phyloP scores from a whole-genome alignment of 306 rosid species.

The Pueraria montana region DNA sequence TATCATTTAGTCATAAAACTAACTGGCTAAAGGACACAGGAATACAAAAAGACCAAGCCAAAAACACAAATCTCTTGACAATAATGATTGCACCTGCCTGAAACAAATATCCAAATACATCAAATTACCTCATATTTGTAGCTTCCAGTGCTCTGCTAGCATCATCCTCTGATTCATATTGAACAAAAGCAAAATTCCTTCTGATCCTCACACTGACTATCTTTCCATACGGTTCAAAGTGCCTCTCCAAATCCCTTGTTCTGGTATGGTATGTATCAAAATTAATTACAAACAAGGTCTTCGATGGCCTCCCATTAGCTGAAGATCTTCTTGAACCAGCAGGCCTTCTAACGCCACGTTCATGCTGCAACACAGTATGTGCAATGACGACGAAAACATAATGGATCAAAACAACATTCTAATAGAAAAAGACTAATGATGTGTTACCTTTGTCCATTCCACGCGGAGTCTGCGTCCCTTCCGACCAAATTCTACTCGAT shows the following conservation, averaged over 20 bases:
- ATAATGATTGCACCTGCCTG: background rate
- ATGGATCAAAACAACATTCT: conserved; percentile 7
- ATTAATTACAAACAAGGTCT: conserved; percentile 93
- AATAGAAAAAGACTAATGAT: background rate
- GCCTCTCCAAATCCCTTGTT: conserved; percentile 97
- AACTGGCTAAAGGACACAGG: conserved; percentile 3
- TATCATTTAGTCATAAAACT: background rate
- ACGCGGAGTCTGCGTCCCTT: conserved; percentile 97
- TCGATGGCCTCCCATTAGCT: conserved; percentile 78
- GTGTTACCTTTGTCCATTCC: conserved; percentile 93
- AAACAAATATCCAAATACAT: conserved; percentile 29
- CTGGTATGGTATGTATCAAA: conserved; percentile 92
- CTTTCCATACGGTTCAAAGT: conserved; percentile 96
- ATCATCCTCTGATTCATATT: conserved; percentile 94
- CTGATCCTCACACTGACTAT: conserved; percentile 90
- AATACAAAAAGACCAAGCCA: conserved; percentile 25
- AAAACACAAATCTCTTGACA: conserved; percentile 12
- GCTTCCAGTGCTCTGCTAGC: conserved; percentile 92
- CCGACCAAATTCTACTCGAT: conserved; percentile 88
- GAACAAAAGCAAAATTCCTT: conserved; percentile 96
- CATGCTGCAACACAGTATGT: conserved; percentile 64
- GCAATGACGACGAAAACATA: conserved; percentile 33
- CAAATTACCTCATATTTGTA: conserved; percentile 84
- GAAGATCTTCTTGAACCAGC: conserved; percentile 83
- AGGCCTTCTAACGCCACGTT: conserved; percentile 91